Evolutionary conservation across 1,284 basidiomycete species (phyloP).

Genomic region (Rhodofomes roseus): DNA sequence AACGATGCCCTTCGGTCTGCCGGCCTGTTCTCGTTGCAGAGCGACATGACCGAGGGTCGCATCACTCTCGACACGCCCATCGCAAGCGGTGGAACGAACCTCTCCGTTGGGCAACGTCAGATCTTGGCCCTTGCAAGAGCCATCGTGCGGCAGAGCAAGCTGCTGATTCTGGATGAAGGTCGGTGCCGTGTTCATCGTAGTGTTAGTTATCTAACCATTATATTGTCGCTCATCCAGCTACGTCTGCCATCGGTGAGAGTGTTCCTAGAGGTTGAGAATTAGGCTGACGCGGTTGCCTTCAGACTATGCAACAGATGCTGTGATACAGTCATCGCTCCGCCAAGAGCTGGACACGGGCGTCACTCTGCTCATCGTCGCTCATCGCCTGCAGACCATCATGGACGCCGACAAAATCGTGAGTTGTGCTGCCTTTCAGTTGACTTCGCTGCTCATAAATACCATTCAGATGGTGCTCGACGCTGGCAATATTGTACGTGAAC

Average conservation of each 20-base stretch:
- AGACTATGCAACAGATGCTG: conserved; percentile 52
- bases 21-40: conserved; percentile 51
- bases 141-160: conserved; percentile 54
- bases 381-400: conserved; percentile 68
- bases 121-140: conserved; percentile 58
- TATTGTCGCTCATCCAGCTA: conserved; percentile 26
- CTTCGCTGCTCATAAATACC: neutral
- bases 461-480: conserved; percentile 16
- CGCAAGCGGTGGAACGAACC: conserved; percentile 58
- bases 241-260: conserved; percentile 32
- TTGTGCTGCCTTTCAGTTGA: neutral
- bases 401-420: conserved; percentile 44
- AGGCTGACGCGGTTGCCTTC: neutral
- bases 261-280: too few species aligned
- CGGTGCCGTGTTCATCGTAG: neutral
- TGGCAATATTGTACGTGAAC: conserved; percentile 24
- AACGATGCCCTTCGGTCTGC: conserved; percentile 52
- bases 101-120: conserved; percentile 57
- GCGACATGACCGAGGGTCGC: conserved; percentile 45
- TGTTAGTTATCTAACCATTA: neutral
- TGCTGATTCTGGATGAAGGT: conserved; percentile 64
- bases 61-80: conserved; percentile 53
- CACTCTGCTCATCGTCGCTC: conserved; percentile 62
- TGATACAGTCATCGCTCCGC: conserved; percentile 55
- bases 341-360: conserved; percentile 47